Base-by-base conservation (phyloP, 768 basidiomycete genomes). In the Rhodotorula paludigena region DNA sequence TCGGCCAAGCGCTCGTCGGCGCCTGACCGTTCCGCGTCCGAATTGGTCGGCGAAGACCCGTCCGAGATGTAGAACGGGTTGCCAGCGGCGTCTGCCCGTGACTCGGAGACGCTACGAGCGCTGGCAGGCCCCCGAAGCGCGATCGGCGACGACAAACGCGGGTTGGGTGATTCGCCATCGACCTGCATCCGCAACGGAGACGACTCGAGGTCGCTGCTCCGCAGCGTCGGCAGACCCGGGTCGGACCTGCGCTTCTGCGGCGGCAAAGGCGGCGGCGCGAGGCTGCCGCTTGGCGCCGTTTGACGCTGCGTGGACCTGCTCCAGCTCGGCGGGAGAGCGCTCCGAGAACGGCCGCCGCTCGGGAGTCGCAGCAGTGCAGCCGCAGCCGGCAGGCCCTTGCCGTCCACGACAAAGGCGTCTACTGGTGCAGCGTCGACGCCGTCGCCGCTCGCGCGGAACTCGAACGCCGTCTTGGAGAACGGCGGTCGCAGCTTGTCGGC, bases 171-270 rank as follows among this genome's bases (percentile, higher is more conserved):
- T 3, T 63, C 48, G 35, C 71, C 63, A n/a, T 72, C 71, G 63
- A 72, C 63, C 25, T 72, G 54, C 71, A 72, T 72, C 10, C 71
- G 63, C 30, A 62, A 64, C n/a, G 71, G 71, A 4, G 71, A 72
- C 23, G 62, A 61, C 35, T 67, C 65, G 47, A 36, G 21, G 2
- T 59, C 41, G 11, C 2, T 12, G 11, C n/a, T 39, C 9, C 41
- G 58, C 28, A 38, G 51, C 11, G 63, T 53, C 2, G 63, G 71
- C 1, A 72, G 18, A 14, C 38, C 32, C 38, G 71, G 60, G n/a
- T 72, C 71, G 11, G 71, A 72, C 66, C 68, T 56, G 23, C 71
- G 71, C 54, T 72, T 72, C 32, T 44, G 23, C 0, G 59, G 70
- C 16, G 41, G 53, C 1, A 57, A 1, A 0, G 58, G 62, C 16